Evolutionary conservation across 495 filamentous ascomycete genomes (phyloP).

Genomic region (Annulohypoxylon moriforme): DNA sequence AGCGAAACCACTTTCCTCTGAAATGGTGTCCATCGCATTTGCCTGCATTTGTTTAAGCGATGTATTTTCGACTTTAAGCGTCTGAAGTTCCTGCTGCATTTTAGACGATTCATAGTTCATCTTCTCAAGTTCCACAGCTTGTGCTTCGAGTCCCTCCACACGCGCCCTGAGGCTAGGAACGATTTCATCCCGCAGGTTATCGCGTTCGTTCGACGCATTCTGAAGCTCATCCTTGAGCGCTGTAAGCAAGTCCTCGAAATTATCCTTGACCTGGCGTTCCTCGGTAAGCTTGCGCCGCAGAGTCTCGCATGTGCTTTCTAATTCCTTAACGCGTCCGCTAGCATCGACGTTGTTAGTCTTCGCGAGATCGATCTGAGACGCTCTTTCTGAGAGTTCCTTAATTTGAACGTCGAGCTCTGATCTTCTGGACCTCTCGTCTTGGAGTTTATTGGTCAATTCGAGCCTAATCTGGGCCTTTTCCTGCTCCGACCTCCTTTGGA

Average conservation of each 20-base stretch:
- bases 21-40: slow-evolving; percentile 44
- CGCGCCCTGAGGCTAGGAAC: slow-evolving; percentile 77
- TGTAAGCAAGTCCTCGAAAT: slow-evolving; percentile 89
- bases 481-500: slow-evolving; percentile 87
- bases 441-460: slow-evolving; percentile 81
- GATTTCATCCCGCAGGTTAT: slow-evolving; percentile 89
- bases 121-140: slow-evolving; percentile 72
- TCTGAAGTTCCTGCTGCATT: slow-evolving; percentile 83
- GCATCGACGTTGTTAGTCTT: slow-evolving; percentile 60
- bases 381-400: slow-evolving; percentile 78
- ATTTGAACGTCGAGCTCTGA: slow-evolving; percentile 83
- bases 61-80: slow-evolving; percentile 74
- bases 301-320: slow-evolving; percentile 84
- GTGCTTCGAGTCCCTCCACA: slow-evolving; percentile 80
- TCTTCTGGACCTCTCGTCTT: slow-evolving; percentile 82
- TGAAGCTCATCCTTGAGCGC: slow-evolving; percentile 86
- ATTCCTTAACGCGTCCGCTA: slow-evolving; percentile 71
- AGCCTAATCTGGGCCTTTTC: slow-evolving; percentile 89
- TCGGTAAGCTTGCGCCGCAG: slow-evolving; percentile 82
- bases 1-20: slow-evolving; percentile 40
- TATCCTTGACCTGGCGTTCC: slow-evolving; percentile 89
- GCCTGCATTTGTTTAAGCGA: slow-evolving; percentile 47
- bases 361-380: slow-evolving; percentile 66
- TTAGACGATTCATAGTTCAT: slow-evolving; percentile 79
- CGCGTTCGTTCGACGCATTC: slow-evolving; percentile 85